These are phyloP conservation scores for Cyberlindnera mrakii DNA, from an alignment of 805 yeast genomes.

Conservation along the genomic window DNA sequence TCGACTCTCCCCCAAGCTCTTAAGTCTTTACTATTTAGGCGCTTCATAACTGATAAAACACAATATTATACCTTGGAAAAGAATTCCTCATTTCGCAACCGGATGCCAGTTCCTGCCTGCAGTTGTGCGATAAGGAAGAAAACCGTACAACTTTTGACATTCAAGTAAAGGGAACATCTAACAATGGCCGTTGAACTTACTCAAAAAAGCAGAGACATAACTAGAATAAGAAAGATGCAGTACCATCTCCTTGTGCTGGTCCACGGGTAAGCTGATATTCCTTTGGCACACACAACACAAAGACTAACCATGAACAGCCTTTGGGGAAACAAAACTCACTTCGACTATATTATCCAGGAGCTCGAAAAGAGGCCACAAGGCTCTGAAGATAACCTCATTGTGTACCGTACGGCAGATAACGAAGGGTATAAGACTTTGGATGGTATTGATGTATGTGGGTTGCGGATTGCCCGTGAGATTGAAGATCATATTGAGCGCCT, in stretches of 20 bases:
- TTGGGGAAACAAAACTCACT: conserved; percentile 74
- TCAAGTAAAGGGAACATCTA: too few relatives aligned
- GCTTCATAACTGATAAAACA: too few relatives aligned
- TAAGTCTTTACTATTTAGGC: too few relatives aligned
- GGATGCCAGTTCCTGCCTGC: too few relatives aligned
- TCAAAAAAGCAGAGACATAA: too few relatives aligned
- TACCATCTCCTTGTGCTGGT: conserved; percentile 13
- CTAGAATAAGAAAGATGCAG: not conserved
- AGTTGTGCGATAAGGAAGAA: too few relatives aligned
- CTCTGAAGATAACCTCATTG: conserved; percentile 16
- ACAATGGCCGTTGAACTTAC: too few relatives aligned
- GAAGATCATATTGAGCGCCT: conserved; percentile 28
- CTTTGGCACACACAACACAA: not conserved
- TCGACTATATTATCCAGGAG: conserved; percentile 51
- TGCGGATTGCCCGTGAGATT: conserved; percentile 67
- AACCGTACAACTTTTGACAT: too few relatives aligned
- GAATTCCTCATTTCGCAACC: too few relatives aligned
- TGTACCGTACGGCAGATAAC: conserved; percentile 19
- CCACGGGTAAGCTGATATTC: conserved; percentile 6
- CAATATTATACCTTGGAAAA: too few relatives aligned
- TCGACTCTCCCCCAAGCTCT: too few relatives aligned
- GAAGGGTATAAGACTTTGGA: conserved; percentile 74
- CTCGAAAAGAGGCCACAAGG: conserved; percentile 26
- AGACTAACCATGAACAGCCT: conserved; percentile 30
- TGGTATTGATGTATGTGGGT: conserved; percentile 82